Evolutionary conservation across 139 green algal genomes (phyloP).

Genomic region (Chlorella sp.): DNA sequence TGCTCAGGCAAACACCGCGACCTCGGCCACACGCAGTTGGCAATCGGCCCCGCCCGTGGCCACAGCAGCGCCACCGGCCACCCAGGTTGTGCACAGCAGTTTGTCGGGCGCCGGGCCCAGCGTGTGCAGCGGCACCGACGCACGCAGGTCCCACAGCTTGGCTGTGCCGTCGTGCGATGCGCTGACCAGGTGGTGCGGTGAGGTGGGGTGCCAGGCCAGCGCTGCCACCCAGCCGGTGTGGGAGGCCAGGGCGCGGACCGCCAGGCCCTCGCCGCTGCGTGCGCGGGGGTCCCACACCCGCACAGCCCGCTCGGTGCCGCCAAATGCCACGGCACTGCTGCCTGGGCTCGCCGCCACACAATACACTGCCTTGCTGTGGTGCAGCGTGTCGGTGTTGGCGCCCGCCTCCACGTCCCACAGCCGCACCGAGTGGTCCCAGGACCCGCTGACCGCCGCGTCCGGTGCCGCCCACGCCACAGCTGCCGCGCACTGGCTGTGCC

Average conservation of each 20-base stretch:
- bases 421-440: slow-evolving; percentile 83
- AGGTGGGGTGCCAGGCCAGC: slow-evolving; percentile 67
- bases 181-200: slow-evolving; percentile 66
- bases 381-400: slow-evolving; percentile 58
- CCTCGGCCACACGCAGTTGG: slow-evolving; percentile 22
- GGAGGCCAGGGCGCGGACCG: slow-evolving; percentile 39
- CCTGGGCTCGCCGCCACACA: slow-evolving; percentile 46
- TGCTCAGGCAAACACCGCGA: neutral
- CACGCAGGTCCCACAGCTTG: slow-evolving; percentile 72
- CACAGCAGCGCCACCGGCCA: neutral
- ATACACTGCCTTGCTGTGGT: slow-evolving; percentile 73
- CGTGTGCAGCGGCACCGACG: slow-evolving; percentile 58
- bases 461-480: slow-evolving; percentile 56
- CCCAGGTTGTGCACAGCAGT: slow-evolving; percentile 33
- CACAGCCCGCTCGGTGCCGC: slow-evolving; percentile 64
- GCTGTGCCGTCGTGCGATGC: slow-evolving; percentile 54
- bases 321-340: slow-evolving; percentile 68
- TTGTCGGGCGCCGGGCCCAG: slow-evolving; percentile 49
- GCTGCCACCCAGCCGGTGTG: slow-evolving; percentile 74
- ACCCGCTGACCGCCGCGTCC: slow-evolving; percentile 58
- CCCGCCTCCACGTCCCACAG: slow-evolving; percentile 68
- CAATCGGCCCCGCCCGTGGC: slow-evolving; percentile 28
- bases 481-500: slow-evolving; percentile 77
- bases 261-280: slow-evolving; percentile 48
- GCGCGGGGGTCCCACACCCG: slow-evolving; percentile 78